phyloP scores from a whole-genome alignment of 2,329 filamentous ascomycete species.

The Akanthomyces dipterigenus region DNA sequence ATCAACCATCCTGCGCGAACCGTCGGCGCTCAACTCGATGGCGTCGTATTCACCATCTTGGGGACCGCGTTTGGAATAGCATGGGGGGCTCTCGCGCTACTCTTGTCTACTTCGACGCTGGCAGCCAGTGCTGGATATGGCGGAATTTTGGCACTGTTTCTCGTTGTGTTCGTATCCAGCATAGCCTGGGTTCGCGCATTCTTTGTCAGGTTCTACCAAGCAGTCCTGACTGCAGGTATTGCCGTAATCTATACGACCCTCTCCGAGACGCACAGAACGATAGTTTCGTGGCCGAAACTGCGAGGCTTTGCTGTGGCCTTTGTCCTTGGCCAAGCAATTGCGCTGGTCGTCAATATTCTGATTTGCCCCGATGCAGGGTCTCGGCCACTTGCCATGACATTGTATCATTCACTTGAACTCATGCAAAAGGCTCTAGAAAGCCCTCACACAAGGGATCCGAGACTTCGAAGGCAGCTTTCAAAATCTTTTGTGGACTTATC shows the following conservation, averaged over 20 bases:
- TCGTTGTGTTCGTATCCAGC: constrained; percentile 44
- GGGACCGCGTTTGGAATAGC: constrained; percentile 48
- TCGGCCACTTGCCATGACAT: constrained; percentile 39
- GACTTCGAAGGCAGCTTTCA: constrained; percentile 37
- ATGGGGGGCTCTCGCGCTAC: constrained; percentile 48
- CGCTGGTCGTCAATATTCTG: constrained; percentile 39
- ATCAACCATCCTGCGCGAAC: constrained; percentile 51
- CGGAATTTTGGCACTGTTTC: constrained; percentile 48
- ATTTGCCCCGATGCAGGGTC: constrained; percentile 51
- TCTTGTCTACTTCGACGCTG: constrained; percentile 44
- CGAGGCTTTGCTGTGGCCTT: constrained; percentile 49
- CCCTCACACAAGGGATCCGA: constrained; percentile 23
- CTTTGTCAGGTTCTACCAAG: constrained; percentile 50
- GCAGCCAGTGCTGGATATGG: constrained; percentile 42
- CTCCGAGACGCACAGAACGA: constrained; percentile 36
- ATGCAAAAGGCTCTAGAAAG: constrained; percentile 35
- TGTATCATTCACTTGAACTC: constrained; percentile 39
- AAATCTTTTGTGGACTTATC: constrained; percentile 50
- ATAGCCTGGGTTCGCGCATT: constrained; percentile 48
- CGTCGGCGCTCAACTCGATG: constrained; percentile 51
- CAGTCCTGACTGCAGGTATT: constrained; percentile 48
- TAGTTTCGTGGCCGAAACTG: constrained; percentile 43
- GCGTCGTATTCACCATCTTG: constrained; percentile 43
- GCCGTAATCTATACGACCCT: constrained; percentile 48
- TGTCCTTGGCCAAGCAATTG: constrained; percentile 47